Percentiles rank a stretch among this genome's conserved stretches.
These are phyloP conservation scores for Ascochyta fabae DNA, from an alignment of 2,329 filamentous ascomycete species.

Conservation along the genomic window DNA sequence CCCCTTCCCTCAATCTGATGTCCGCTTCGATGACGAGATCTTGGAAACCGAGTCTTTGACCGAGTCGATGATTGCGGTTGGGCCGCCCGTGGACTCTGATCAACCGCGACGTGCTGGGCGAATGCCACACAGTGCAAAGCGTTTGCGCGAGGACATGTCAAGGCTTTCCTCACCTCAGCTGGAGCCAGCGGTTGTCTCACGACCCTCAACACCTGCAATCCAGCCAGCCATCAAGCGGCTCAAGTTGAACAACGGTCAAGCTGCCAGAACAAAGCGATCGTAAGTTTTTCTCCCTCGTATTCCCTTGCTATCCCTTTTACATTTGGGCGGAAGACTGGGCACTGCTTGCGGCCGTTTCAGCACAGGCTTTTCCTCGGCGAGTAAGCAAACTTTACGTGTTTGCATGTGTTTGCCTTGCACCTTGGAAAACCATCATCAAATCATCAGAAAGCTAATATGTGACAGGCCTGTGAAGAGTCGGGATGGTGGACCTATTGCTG, in stretches of 20 bases:
- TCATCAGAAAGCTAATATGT: conserved; percentile 40
- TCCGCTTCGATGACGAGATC: conserved; percentile 47
- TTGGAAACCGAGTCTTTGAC: conserved; percentile 46
- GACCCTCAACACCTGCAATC: conserved; percentile 44
- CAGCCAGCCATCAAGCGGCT: conserved; percentile 42
- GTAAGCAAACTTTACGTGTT: conserved; percentile 44
- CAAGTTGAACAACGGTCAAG: conserved; percentile 45
- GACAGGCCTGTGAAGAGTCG: conserved; percentile 78
- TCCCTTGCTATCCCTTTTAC: conserved; percentile 18
- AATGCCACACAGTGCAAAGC: conserved; percentile 38
- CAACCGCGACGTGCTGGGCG: conserved; percentile 40
- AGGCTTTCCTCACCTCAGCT: conserved; percentile 41
- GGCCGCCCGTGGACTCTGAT: conserved; percentile 42
- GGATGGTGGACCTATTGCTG: conserved; percentile 67
- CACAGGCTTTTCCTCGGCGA: conserved; percentile 36
- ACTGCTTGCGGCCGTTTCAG: conserved; percentile 35
- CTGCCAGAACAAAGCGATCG: conserved; percentile 48
- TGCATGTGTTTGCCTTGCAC: conserved; percentile 37
- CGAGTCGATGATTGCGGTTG: conserved; percentile 45
- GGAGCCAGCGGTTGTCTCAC: conserved; percentile 39
- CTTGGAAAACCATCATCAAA: conserved; percentile 26
- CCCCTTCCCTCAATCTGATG: conserved; percentile 38
- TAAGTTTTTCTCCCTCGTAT: conserved; percentile 35
- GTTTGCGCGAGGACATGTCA: conserved; percentile 39
- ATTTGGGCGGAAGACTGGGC: conserved; percentile 23